These are phyloP conservation scores for Geotrichum phurueaensis DNA, from an alignment of 1,139 yeast genomes.

Conservation along the genomic window DNA sequence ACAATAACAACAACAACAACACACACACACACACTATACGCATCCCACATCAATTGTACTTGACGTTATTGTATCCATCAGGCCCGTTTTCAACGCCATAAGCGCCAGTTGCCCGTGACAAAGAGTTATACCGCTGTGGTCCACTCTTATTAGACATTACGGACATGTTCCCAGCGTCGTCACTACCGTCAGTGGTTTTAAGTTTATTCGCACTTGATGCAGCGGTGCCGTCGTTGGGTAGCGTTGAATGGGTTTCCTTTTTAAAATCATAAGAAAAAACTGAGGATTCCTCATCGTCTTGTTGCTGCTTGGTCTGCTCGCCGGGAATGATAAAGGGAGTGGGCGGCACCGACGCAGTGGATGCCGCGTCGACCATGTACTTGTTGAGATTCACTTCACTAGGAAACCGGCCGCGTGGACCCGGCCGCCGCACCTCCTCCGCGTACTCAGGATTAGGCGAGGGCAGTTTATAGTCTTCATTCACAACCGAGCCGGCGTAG, in stretches of 20 bases:
- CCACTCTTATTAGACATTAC: constrained; percentile 20
- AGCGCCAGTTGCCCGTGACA: constrained; percentile 30
- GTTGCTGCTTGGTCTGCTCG: background rate
- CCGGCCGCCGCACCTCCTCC: constrained; percentile 17
- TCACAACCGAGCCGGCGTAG: constrained; percentile 15
- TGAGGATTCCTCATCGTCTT: constrained; percentile 26
- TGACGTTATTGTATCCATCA: background rate
- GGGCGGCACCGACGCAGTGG: background rate
- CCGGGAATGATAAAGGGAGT: constrained; percentile 1
- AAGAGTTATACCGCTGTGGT: constrained; percentile 18
- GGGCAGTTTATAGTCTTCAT: constrained; percentile 7
- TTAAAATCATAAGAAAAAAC: constrained; percentile 36
- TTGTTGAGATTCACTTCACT: constrained; percentile 27
- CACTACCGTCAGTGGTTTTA: background rate
- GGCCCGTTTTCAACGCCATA: constrained; percentile 25
- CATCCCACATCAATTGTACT: background rate
- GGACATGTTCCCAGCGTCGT: constrained; percentile 24
- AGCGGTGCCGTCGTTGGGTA: constrained; percentile 24
- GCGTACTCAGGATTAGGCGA: constrained; percentile 13
- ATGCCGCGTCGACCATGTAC: constrained; percentile 8
- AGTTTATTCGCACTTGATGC: background rate
- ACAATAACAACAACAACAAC: no score
- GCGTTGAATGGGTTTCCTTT: constrained; percentile 32
- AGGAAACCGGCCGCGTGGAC: constrained; percentile 29
- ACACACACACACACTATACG: no score